phyloP scores from a whole-genome alignment of 2,329 filamentous ascomycete species.

The Cercospora nicotianae region DNA sequence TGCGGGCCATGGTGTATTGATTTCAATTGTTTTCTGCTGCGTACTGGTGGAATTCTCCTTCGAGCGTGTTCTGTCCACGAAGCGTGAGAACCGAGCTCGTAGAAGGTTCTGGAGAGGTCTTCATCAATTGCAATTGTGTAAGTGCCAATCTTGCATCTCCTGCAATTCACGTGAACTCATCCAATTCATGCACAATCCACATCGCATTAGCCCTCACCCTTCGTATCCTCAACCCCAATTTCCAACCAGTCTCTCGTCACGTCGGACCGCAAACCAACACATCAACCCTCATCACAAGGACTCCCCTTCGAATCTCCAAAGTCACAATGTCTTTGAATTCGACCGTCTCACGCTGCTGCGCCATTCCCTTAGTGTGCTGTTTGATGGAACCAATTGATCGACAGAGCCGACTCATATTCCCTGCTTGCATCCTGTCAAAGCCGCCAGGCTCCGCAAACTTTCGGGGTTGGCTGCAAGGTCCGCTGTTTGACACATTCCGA shows the following conservation, averaged over 20 bases:
- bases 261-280: neutral
- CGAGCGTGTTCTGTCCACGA: neutral
- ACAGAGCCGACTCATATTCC: neutral
- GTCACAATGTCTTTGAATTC: constrained; percentile 7
- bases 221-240: neutral
- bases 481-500: neutral
- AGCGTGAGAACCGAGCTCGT: neutral
- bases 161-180: neutral
- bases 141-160: no score
- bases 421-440: constrained; percentile 4
- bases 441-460: constrained; percentile 1
- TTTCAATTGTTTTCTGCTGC: neutral
- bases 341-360: constrained; percentile 14
- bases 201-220: neutral
- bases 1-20: neutral
- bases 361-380: constrained; percentile 9
- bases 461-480: constrained; percentile 1
- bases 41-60: neutral
- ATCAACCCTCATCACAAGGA: constrained; percentile 6
- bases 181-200: neutral
- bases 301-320: constrained; percentile 3
- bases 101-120: neutral
- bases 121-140: neutral
- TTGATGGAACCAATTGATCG: constrained; percentile 6
- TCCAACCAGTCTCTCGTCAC: neutral